Evolutionary conservation across 2,329 filamentous ascomycete species (phyloP).

Genomic region (Juglanconis sp.): DNA sequence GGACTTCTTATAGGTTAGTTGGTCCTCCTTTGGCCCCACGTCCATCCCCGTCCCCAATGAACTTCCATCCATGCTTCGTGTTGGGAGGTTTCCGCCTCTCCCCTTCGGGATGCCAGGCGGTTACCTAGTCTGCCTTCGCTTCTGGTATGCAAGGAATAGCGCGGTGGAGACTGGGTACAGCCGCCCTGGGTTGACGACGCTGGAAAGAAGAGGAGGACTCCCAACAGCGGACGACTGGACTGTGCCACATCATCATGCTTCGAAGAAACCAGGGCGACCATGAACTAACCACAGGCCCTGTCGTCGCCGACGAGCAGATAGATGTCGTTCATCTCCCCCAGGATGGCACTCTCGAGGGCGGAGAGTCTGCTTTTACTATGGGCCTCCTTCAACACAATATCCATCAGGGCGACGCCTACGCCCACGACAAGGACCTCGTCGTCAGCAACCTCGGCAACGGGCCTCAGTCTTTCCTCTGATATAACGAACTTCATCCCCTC

Average conservation of each 20-base stretch:
- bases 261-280: not conserved
- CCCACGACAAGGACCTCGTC: constrained; percentile 26
- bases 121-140: constrained; percentile 1
- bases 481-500: constrained; percentile 47
- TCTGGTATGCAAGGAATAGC: not conserved
- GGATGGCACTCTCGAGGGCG: constrained; percentile 34
- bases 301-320: constrained; percentile 21
- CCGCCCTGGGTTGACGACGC: not conserved
- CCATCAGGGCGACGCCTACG: constrained; percentile 28
- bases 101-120: constrained; percentile 5
- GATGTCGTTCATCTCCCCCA: constrained; percentile 40
- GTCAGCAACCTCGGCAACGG: constrained; percentile 19
- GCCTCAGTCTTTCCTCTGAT: constrained; percentile 33
- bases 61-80: constrained; percentile 1
- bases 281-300: not conserved
- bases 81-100: not conserved
- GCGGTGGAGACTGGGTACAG: not conserved
- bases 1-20: constrained; percentile 32
- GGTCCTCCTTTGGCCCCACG: constrained; percentile 19
- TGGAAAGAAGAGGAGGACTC: not conserved
- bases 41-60: not conserved
- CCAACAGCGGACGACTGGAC: not conserved
- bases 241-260: not conserved
- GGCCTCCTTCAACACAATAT: constrained; percentile 1
- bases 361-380: constrained; percentile 13